Evolutionary conservation across 768 basidiomycete genomes (phyloP), one percentile per base, ranked within the genome.

Genomic region (Clitopilus hobsonii): DNA sequence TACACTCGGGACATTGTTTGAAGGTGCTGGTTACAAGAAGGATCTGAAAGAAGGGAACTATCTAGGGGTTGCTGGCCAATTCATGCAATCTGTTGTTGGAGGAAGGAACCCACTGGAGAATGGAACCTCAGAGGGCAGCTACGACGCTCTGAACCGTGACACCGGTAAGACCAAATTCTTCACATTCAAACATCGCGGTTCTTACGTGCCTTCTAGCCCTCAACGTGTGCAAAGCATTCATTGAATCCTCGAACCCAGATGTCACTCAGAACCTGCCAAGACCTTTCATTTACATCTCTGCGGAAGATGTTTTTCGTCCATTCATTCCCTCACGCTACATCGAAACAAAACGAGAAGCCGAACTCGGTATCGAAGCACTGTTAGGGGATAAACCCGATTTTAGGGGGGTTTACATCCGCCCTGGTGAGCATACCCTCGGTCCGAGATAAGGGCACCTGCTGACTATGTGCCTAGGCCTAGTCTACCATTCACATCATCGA

Each of bases 201-300:
- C 18, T 24, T n/a, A 16, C 5, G 38, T 38, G 49, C 48, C 38
- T 32, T 27, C 6, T 69, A 88, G 92, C 87, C 24, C 68, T 91
- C 52, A 78, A 80, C 30, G 89, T 94, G 38, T 89, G 93, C 63
- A 82, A 90, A 64, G 83, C 90, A 5, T 91, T 89, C 65, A 60
- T 89, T 20, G 70, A 75, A 23, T 82, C 69, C 14, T 65, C 74
- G 38, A 64, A 65, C 51, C 54, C 38, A 25, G 61, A 58, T 52
- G 63, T 66, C 61, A 52, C 58, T 61, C 54, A 66, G 52, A 63
- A 58, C 56, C 57, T 61, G 54, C 72, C 76, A 49, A 80, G 86
- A 53, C 81, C 86, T n/a, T 98, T 99, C 70, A 80, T 98, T 36
- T 98, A 91, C 71, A 77, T 99, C 54, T 99, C 97, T 49, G 97